These are phyloP conservation scores for Phylloporus arenicola DNA, from an alignment of 768 basidiomycete species.

Conservation along the genomic window DNA sequence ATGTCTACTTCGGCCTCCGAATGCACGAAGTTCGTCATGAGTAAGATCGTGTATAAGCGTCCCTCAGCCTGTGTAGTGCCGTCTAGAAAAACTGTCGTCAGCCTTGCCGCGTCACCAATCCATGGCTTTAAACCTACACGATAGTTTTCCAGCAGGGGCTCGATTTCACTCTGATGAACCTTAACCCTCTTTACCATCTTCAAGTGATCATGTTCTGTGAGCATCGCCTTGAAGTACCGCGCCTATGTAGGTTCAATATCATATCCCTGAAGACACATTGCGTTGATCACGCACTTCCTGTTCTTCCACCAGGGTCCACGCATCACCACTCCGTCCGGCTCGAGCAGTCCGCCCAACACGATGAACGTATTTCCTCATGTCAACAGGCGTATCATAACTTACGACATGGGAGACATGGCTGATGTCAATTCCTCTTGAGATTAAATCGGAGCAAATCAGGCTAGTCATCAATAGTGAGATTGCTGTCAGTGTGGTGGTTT, in stretches of 20 bases:
- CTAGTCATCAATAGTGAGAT: slow-evolving; percentile 37
- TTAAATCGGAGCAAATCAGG: slow-evolving; percentile 92
- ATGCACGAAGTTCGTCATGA: background rate
- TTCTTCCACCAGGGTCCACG: slow-evolving; percentile 94
- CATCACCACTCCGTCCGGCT: slow-evolving; percentile 81
- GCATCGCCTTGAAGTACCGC: slow-evolving; percentile 80
- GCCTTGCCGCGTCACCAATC: background rate
- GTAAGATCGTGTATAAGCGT: slow-evolving; percentile 20
- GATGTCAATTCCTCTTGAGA: slow-evolving; percentile 94
- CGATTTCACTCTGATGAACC: slow-evolving; percentile 57
- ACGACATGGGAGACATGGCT: slow-evolving; percentile 89
- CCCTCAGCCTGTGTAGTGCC: slow-evolving; percentile 28
- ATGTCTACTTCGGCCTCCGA: background rate
- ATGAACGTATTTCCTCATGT: slow-evolving; percentile 98
- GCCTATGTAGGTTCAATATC: slow-evolving; percentile 44
- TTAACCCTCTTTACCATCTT: slow-evolving; percentile 62
- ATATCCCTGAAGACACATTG: background rate
- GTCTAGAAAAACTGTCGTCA: slow-evolving; percentile 17
- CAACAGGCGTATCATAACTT: slow-evolving; percentile 93
- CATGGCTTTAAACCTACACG: slow-evolving; percentile 44
- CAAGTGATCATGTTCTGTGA: slow-evolving; percentile 67
- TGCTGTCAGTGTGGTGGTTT: background rate
- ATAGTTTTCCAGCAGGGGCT: slow-evolving; percentile 53
- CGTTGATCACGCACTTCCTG: slow-evolving; percentile 57
- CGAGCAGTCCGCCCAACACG: slow-evolving; percentile 94